Conservation (phyloP, 129 eudicot species). For the Flaveria ramosissima region DNA sequence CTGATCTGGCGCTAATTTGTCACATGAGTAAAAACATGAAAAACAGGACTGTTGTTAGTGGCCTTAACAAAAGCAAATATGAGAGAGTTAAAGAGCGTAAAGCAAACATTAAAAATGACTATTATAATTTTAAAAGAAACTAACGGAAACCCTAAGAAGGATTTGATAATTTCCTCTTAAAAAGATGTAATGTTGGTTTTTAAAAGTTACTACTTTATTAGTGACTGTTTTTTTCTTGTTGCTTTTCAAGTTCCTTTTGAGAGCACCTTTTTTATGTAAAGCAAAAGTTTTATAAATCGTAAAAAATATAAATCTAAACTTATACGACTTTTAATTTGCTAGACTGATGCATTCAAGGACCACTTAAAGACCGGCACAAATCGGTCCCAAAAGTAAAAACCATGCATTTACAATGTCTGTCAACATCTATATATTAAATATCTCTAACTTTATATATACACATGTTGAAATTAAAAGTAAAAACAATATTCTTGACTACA, state of each 20-base stretch:
- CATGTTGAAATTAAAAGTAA: constrained; percentile 5
- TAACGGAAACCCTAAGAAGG: neutral
- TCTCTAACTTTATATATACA: constrained; percentile 15
- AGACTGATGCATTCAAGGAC: constrained; percentile 10
- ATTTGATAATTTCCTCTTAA: neutral
- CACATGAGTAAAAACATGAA: too few relatives aligned
- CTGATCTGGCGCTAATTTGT: too few relatives aligned
- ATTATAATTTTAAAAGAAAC: neutral
- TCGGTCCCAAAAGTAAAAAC: constrained; percentile 13
- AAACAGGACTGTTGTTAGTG: too few relatives aligned
- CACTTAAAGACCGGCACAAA: constrained; percentile 7
- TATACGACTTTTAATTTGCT: neutral
- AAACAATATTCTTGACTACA: constrained; percentile 9
- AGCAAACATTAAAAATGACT: neutral
- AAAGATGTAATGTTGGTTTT: neutral
- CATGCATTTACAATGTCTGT: constrained; percentile 22
- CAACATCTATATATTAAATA: constrained; percentile 19
- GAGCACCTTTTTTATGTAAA: neutral
- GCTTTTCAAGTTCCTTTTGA: neutral
- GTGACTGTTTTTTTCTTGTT: neutral
- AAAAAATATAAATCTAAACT: neutral
- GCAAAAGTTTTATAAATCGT: neutral
- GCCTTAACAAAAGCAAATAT: too few relatives aligned
- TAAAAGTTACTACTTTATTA: neutral
- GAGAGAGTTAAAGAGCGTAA: neutral